Conservation (phyloP, 176 grass and related monocot genomes). For the Saccharum spontaneum region DNA sequence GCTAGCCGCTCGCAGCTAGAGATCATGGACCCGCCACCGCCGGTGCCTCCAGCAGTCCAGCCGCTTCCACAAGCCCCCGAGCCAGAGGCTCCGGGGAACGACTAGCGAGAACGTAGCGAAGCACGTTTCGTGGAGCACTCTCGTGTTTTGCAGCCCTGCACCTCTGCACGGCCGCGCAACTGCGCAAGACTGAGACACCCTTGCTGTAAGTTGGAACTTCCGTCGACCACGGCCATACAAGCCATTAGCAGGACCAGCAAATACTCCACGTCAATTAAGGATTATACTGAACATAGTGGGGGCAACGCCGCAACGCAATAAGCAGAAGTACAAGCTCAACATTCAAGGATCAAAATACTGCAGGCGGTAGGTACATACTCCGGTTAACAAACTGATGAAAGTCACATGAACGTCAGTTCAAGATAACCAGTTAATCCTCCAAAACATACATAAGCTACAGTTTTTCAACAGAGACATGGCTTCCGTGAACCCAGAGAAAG, state of each 20-base stretch:
- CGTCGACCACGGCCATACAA: not conserved
- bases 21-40: no score
- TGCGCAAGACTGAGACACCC: not conserved
- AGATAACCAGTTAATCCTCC: not conserved
- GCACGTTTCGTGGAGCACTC: no score
- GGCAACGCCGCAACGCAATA: not conserved
- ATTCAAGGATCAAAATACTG: not conserved
- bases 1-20: no score
- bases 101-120: no score
- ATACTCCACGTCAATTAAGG: not conserved
- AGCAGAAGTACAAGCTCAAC: not conserved
- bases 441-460: slow-evolving; percentile 11
- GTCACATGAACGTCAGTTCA: not conserved
- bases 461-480: not conserved
- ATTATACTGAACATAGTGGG: not conserved
- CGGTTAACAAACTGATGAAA: not conserved
- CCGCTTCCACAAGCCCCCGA: no score
- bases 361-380: not conserved
- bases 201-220: not conserved
- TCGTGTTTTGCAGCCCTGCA: no score
- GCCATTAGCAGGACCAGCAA: not conserved
- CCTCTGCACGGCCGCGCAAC: no score
- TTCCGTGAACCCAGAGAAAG: not conserved
- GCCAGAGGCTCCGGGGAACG: no score
- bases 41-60: no score